Conservation (phyloP, 1,139 yeast genomes). For the Yamadazyma dushanensis region DNA sequence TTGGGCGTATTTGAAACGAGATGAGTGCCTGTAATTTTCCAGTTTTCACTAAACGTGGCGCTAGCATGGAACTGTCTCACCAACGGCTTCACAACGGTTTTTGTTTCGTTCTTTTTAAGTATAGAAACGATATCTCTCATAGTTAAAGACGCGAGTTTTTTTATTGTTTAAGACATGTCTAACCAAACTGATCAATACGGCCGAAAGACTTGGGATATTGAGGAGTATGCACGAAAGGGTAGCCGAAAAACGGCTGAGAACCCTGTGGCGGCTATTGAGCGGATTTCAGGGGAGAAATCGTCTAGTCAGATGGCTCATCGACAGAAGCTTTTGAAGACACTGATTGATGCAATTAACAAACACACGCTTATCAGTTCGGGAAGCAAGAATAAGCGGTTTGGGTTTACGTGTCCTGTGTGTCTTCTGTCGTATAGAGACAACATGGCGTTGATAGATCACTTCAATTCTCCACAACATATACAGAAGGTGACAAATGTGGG, state of each 20-base stretch:
- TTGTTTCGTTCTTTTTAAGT: slow-evolving; percentile 8
- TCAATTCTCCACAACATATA: slow-evolving; percentile 68
- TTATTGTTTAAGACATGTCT: neutral
- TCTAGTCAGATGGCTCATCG: slow-evolving; percentile 31
- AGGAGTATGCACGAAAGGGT: slow-evolving; percentile 57
- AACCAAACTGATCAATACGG: slow-evolving; percentile 50
- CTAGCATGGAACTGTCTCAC: slow-evolving; percentile 2
- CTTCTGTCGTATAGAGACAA: slow-evolving; percentile 79
- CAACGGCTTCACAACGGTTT: neutral
- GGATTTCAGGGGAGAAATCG: slow-evolving; percentile 17
- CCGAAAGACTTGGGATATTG: slow-evolving; percentile 68
- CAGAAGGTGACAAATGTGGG: slow-evolving; percentile 24
- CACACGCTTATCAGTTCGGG: slow-evolving; percentile 32
- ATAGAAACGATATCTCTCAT: slow-evolving; percentile 12
- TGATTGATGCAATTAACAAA: slow-evolving; percentile 35
- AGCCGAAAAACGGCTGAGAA: slow-evolving; percentile 4
- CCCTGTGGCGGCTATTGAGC: neutral
- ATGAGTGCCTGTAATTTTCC: slow-evolving; percentile 37
- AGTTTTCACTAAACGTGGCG: slow-evolving; percentile 12
- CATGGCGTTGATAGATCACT: slow-evolving; percentile 77
- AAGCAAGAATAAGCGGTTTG: slow-evolving; percentile 59
- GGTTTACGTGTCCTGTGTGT: slow-evolving; percentile 82
- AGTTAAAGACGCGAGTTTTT: slow-evolving; percentile 3
- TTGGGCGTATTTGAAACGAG: slow-evolving; percentile 33
- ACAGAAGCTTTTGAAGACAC: slow-evolving; percentile 28